A percentile compares a stretch with the other conserved stretches of the same genome.
phyloP scores from a whole-genome alignment of 2,329 filamentous ascomycete species.

The Ascosphaera pollenicola region DNA sequence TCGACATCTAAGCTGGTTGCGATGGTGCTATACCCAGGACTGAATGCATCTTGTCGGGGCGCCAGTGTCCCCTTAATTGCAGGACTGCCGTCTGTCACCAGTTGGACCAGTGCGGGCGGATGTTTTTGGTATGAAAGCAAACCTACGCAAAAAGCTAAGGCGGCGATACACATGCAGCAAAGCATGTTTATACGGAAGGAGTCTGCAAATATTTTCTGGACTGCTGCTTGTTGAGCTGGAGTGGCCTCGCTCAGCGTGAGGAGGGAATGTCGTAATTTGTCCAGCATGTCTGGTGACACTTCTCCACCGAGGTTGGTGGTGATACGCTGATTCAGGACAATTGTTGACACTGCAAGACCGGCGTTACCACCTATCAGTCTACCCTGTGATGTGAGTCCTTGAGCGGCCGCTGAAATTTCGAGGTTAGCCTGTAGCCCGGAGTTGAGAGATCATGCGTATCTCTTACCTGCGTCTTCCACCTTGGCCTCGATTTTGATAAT shows the following conservation, averaged over 20 bases:
- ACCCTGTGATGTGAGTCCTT: conserved; percentile 6
- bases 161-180: not conserved
- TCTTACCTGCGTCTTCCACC: not conserved
- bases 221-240: not conserved
- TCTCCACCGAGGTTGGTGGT: not conserved
- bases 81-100: not conserved
- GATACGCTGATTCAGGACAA: conserved; percentile 4
- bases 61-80: too few relatives aligned
- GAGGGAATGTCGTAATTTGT: not conserved
- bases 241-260: not conserved
- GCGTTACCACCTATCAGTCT: conserved; percentile 6
- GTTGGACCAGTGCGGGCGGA: not conserved
- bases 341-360: conserved; percentile 5
- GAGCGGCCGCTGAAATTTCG: conserved; percentile 6
- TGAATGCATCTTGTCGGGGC: not conserved
- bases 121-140: not conserved
- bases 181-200: not conserved
- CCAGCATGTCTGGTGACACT: not conserved
- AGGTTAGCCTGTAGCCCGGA: too few relatives aligned
- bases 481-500: conserved; percentile 2
- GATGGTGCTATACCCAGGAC: not conserved
- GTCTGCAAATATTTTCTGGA: not conserved
- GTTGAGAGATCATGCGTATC: not conserved
- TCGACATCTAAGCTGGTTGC: too few relatives aligned
- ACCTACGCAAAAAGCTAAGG: not conserved